These are phyloP conservation scores for Melanogaster broomeanus DNA, from an alignment of 768 basidiomycete genomes.

Conservation along the genomic window DNA sequence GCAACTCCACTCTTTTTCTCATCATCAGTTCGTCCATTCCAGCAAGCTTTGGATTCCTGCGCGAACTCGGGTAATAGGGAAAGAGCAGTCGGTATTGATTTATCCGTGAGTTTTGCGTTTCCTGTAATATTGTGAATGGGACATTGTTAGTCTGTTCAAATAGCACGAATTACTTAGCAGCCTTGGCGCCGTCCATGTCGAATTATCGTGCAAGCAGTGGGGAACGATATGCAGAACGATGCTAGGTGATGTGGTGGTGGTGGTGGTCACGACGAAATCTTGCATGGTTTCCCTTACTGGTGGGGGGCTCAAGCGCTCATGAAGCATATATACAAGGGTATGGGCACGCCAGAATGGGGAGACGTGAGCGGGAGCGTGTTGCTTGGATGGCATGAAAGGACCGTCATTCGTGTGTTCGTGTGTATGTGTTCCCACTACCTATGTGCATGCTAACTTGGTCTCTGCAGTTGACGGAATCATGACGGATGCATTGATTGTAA, in stretches of 20 bases:
- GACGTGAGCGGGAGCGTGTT: slow-evolving; percentile 68
- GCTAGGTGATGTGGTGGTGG: too few relatives aligned
- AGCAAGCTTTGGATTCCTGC: slow-evolving; percentile 76
- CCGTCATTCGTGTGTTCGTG: slow-evolving; percentile 25
- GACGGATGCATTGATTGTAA: slow-evolving; percentile 95
- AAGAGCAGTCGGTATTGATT: slow-evolving; percentile 74
- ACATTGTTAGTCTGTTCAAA: not conserved
- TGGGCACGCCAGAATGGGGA: slow-evolving; percentile 65
- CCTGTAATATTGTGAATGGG: slow-evolving; percentile 36
- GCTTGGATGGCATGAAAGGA: slow-evolving; percentile 97
- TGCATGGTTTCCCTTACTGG: too few relatives aligned
- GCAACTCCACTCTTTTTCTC: slow-evolving; percentile 86
- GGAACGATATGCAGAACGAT: too few relatives aligned
- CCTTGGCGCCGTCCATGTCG: slow-evolving; percentile 32
- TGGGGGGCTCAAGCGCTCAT: too few relatives aligned
- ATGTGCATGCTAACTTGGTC: not conserved
- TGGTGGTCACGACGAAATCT: too few relatives aligned
- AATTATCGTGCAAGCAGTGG: not conserved
- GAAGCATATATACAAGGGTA: slow-evolving; percentile 99
- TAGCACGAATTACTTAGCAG: slow-evolving; percentile 31
- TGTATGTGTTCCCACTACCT: not conserved
- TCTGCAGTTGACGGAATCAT: slow-evolving; percentile 83
- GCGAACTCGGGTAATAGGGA: slow-evolving; percentile 74
- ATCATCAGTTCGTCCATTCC: slow-evolving; percentile 93
- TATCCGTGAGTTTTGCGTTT: slow-evolving; percentile 81